Base-by-base conservation (phyloP, 495 filamentous ascomycete species). In the Penicillium desertorum region DNA sequence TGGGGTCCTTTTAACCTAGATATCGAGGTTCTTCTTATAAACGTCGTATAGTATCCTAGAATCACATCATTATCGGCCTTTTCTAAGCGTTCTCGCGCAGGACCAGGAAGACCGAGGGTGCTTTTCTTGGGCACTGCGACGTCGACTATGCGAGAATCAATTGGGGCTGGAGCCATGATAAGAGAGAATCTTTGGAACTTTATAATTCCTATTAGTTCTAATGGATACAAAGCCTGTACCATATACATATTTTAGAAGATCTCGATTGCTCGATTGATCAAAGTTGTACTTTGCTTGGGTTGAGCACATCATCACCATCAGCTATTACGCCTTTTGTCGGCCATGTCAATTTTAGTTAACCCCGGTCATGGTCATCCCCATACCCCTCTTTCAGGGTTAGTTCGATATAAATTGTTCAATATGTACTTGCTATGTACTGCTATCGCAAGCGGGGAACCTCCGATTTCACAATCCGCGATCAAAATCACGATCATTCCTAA, bases 21-120 rank as follows among this genome's bases (percentile, higher is more conserved):
- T 87, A 62, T 89, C 86, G 22, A 81, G 73, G 51, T 85, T 87
- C 59, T 76, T 77, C 72, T 88, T 83, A 66, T 81, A 86, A 2
- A 87, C 82, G 60, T 86, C 79, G 65, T 74, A 85, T 45, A 89
- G 63, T 88, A 87, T 36, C 77, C 77, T n/a, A 89, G 63, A 34
- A 89, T 83, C n/a, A 87, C 43, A 62, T 88, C 86, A 60, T 81
- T 86, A 66, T 88, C 85, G 2, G 80, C 83, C 58, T 81, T 86
- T 52, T 83, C 81, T 6, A 88, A 75, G 11, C 86, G 80, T 37
- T 72, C 71, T 19, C 79, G 75, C 2, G 83, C 74, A 11, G 78
- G 56, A 16, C 68, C 69, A 10, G 86, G 86, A 17, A 90, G 74
- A 6, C 70, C 73, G 0, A 88, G 76, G 0, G 75, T 84, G 55